Evolutionary conservation across 371 early-diverging fungal species (phyloP).

Genomic region (Mucor sp.): DNA sequence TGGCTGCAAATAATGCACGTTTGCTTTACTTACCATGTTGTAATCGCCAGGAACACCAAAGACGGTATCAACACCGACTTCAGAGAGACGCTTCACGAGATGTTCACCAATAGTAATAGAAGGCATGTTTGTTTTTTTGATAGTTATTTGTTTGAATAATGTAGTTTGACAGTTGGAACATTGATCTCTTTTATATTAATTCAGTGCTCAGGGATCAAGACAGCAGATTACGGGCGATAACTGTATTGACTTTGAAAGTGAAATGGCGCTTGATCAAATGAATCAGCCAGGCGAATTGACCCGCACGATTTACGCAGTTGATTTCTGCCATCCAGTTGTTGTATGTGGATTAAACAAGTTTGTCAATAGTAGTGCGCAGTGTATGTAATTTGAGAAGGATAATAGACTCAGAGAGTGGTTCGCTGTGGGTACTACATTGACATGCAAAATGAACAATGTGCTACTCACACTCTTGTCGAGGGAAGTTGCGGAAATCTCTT

Average conservation of each 20-base stretch:
- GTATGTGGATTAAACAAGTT: neutral
- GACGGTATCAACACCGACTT: slow-evolving; percentile 45
- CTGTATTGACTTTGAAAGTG: neutral
- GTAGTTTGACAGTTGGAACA: neutral
- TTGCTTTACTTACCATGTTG: slow-evolving; percentile 36
- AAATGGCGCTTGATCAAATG: neutral
- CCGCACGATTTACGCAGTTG: neutral
- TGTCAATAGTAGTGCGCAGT: neutral
- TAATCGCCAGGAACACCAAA: slow-evolving; percentile 56
- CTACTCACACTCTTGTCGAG: neutral
- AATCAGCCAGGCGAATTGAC: neutral
- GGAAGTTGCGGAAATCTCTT: neutral
- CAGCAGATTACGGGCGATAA: neutral
- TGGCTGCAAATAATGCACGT: neutral
- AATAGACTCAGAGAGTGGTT: no score
- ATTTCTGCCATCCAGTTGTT: neutral
- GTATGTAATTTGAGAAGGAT: neutral
- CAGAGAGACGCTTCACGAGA: slow-evolving; percentile 45
- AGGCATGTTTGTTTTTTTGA: slow-evolving; percentile 13
- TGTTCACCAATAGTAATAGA: slow-evolving; percentile 29
- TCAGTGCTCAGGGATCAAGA: neutral
- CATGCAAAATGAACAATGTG: neutral
- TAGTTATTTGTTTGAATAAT: neutral
- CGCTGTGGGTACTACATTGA: neutral
- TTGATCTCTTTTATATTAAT: neutral